Conservation (phyloP, 208 protist species). For the Trypanosoma theileri region DNA sequence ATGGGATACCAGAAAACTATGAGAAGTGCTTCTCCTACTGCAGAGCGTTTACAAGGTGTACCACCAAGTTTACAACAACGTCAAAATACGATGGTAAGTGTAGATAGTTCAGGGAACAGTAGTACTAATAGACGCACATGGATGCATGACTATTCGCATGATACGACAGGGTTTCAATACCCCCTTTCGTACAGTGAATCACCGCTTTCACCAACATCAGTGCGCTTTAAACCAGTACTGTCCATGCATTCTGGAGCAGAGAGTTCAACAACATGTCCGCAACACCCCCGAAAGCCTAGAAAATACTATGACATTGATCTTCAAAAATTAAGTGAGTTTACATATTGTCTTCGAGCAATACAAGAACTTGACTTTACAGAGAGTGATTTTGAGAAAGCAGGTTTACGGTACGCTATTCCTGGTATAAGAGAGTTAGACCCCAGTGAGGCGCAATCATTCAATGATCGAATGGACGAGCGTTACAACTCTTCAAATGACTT, state of each 20-base stretch:
- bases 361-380: constrained; percentile 35
- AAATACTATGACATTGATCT: constrained; percentile 38
- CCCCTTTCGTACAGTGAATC: constrained; percentile 20
- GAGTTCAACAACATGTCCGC: constrained; percentile 16
- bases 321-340: constrained; percentile 34
- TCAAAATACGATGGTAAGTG: constrained; percentile 6
- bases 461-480: constrained; percentile 7
- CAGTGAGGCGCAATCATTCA: constrained; percentile 14
- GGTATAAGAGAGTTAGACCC: constrained; percentile 39
- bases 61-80: background rate
- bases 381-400: constrained; percentile 46
- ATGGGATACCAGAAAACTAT: background rate
- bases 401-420: constrained; percentile 53
- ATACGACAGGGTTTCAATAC: background rate
- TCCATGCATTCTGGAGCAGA: constrained; percentile 25
- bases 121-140: constrained; percentile 8
- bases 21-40: background rate
- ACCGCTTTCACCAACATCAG: constrained; percentile 18
- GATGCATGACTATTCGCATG: background rate
- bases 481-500: background rate
- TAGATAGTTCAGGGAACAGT: constrained; percentile 18
- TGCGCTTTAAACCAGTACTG: constrained; percentile 32
- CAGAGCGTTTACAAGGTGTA: background rate
- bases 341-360: constrained; percentile 36
- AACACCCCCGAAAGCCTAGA: background rate